Evolutionary conservation across 1,284 basidiomycete genomes (phyloP).

Genomic region (Ustilago tritici): DNA sequence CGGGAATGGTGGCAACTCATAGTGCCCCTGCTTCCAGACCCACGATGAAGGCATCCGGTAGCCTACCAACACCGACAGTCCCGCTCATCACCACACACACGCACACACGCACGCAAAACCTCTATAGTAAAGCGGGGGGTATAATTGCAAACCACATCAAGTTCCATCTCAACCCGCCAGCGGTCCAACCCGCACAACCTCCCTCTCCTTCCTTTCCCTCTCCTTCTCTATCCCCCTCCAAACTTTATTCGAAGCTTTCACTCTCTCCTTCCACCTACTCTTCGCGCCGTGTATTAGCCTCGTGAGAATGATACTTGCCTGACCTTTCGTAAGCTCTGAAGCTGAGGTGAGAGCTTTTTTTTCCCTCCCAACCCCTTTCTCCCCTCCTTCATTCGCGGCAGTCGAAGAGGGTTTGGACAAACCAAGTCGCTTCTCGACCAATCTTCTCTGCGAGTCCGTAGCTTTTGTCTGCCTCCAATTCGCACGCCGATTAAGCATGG

Average conservation of each 20-base stretch:
- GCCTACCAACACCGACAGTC: not conserved
- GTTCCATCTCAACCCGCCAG: conserved; percentile 12
- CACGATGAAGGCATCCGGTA: no score
- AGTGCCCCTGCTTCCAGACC: no score
- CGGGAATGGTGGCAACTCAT: no score
- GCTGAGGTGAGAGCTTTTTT: conserved; percentile 5
- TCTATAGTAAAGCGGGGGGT: conserved; percentile 4
- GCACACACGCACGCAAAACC: not conserved
- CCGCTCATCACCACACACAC: not conserved
- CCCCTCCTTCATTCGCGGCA: not conserved
- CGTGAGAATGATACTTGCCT: conserved; percentile 54
- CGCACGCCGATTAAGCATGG: conserved; percentile 71
- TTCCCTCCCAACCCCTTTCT: conserved; percentile 37
- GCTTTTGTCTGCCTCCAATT: conserved; percentile 80
- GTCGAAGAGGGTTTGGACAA: conserved; percentile 18
- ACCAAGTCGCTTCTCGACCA: conserved; percentile 76
- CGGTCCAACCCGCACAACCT: conserved; percentile 54
- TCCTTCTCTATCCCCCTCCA: conserved; percentile 44
- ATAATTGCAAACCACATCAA: not conserved
- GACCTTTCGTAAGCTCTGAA: conserved; percentile 52
- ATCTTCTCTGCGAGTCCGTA: conserved; percentile 76
- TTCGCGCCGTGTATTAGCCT: conserved; percentile 55
- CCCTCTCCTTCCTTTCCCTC: conserved; percentile 28
- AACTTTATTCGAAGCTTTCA: conserved; percentile 38
- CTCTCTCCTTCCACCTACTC: conserved; percentile 46